Evolutionary conservation across 179 eudicot species (phyloP), one percentile per base, ranked within the genome.

Genomic region (Pouteria campechiana): DNA sequence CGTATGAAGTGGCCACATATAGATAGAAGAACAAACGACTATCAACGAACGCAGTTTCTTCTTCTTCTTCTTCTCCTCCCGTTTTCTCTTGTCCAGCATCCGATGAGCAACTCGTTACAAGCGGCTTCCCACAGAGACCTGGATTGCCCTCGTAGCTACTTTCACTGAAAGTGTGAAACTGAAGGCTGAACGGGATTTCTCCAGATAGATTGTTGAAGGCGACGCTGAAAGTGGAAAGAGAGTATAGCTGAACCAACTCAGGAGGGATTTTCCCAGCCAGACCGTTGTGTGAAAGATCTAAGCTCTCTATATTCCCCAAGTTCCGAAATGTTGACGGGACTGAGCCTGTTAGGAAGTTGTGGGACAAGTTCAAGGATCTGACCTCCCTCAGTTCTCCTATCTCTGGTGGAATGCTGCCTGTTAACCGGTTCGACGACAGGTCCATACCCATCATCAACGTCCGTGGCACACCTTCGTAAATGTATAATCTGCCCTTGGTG

Each of bases 171-270:
- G 48, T 36, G 3, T 0, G 10, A 6, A 52, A 52, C 30, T 52
- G 57, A 1, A n/a, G 16, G 8, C 30, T 11, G 3, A 0, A 2
- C 14, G 40, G 47, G 1, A 37, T 30, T 0, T 9, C 18, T 11
- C 48, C 57, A 27, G n/a, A 14, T 27, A 50, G 39, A 2, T 41
- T 15, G 46, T 52, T 52, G 6, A 28, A 32, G 1, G 55, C 16
- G 24, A 39, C 46, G 18, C 5, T 18, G 8, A 52, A 52, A 16
- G 9, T 22, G 11, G 1, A 38, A 0, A 52, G 38, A 28, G 7
- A 28, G 12, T 10, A 2, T 7, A 50, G 37, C 20, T 19, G 21
- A 3, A 12, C 46, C 25, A 50, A 38, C n/a, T 19, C 38, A 2
- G 3, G n/a, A n/a, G 46, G 55, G 36, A 50, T 50, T 7, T 39